Percentiles rank a stretch among this genome's conserved stretches.
phyloP scores from a whole-genome alignment of 192 early-diverging fungal genomes.

The Umbelopsis vinacea region DNA sequence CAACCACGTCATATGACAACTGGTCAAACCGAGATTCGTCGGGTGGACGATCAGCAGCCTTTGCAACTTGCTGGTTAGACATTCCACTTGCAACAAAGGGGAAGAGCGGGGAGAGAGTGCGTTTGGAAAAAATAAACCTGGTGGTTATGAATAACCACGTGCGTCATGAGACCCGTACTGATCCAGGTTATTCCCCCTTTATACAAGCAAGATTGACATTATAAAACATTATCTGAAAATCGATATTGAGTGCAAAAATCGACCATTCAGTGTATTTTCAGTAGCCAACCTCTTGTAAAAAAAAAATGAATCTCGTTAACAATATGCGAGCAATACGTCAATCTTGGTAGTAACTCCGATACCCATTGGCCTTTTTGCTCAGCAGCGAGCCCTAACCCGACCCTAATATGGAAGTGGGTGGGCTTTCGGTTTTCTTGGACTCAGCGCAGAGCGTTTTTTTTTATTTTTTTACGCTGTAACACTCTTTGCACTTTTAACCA shows the following conservation, averaged over 20 bases:
- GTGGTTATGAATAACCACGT: slow-evolving; percentile 7
- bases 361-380: no score
- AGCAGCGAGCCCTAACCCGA: not conserved
- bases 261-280: no score
- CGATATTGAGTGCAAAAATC: no score
- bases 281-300: no score
- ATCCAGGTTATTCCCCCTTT: not conserved
- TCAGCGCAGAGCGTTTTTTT: not conserved
- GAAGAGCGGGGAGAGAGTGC: not conserved
- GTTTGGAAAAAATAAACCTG: not conserved
- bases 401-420: not conserved
- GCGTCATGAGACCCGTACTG: not conserved
- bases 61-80: not conserved
- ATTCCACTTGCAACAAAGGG: slow-evolving; percentile 2
- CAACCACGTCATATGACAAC: slow-evolving; percentile 65
- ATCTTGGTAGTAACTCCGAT: no score
- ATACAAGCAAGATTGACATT: no score
- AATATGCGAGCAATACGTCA: no score
- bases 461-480: not conserved
- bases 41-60: not conserved
- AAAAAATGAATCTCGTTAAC: no score
- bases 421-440: not conserved
- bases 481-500: not conserved
- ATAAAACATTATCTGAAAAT: no score
- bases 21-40: not conserved